These are phyloP conservation scores for Sarocladium strictum DNA, from an alignment of 2,329 filamentous ascomycete genomes.

Conservation along the genomic window DNA sequence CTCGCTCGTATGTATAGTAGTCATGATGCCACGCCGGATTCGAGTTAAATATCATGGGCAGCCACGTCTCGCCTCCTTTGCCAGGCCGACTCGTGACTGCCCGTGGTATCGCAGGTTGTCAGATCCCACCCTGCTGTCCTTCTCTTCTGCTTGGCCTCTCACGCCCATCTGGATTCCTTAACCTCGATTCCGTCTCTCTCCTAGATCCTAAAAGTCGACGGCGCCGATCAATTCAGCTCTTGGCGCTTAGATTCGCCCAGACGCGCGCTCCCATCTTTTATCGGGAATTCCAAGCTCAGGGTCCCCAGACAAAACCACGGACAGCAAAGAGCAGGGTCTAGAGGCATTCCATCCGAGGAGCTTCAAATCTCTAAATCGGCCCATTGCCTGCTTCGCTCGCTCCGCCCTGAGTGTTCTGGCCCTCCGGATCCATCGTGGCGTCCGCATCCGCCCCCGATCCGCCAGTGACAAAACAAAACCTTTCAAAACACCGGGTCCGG, in stretches of 20 bases:
- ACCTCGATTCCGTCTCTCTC: background rate
- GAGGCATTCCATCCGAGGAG: background rate
- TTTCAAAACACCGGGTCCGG: constrained; percentile 7
- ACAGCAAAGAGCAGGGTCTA: background rate
- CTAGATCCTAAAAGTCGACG: background rate
- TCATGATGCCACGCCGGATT: background rate
- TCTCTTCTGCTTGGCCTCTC: background rate
- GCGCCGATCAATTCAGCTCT: background rate
- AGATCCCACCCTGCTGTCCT: background rate
- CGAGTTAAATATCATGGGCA: constrained; percentile 5
- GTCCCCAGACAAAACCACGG: background rate
- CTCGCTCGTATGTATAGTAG: background rate
- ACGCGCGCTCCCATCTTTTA: background rate
- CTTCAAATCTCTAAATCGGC: background rate
- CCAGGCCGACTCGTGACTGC: constrained; percentile 5
- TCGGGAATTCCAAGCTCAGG: background rate
- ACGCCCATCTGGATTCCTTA: too few species aligned
- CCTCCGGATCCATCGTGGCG: constrained; percentile 6
- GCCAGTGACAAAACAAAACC: background rate
- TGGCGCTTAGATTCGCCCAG: constrained; percentile 3
- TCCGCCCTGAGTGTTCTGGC: background rate
- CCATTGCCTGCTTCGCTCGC: background rate
- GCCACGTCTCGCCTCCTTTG: background rate
- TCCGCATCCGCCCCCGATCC: background rate
- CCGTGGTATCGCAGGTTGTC: too few species aligned